Percentiles rank a stretch among this genome's conserved stretches.
Conservation (phyloP, 805 yeast species). For the Candida ulmi region DNA sequence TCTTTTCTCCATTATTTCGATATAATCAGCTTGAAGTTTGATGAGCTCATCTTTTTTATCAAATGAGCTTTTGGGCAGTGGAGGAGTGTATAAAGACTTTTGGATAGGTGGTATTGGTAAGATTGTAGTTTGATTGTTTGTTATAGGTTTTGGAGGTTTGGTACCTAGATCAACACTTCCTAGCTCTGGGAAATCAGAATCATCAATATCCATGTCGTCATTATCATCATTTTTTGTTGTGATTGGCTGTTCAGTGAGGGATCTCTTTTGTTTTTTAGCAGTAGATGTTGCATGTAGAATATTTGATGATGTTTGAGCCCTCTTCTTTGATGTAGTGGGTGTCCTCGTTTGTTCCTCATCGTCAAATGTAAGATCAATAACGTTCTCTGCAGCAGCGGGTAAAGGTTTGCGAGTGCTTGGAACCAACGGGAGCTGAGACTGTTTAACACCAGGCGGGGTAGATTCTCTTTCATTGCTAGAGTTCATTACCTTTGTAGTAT, state of each 20-base stretch:
- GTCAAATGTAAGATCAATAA: constrained; percentile 24
- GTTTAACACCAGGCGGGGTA: neutral
- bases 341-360: constrained; percentile 7
- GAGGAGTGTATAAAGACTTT: no score
- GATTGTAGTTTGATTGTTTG: no score
- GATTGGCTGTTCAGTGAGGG: neutral
- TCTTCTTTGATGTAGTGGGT: constrained; percentile 4
- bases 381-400: constrained; percentile 5
- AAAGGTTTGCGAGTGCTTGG: neutral
- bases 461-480: no score
- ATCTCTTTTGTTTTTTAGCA: constrained; percentile 6
- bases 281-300: neutral
- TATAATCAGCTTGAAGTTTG: neutral
- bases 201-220: no score
- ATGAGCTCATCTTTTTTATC: neutral
- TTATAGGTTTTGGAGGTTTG: neutral
- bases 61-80: no score
- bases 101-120: neutral
- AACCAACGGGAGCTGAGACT: constrained; percentile 1
- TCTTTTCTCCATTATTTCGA: neutral
- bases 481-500: constrained; percentile 5
- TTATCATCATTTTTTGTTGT: neutral
- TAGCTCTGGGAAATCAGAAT: neutral
- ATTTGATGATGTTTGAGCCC: neutral
- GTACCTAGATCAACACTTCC: neutral